These are phyloP conservation scores for Gliomastix tumulicola DNA, from an alignment of 2,329 filamentous ascomycete genomes.

Conservation along the genomic window DNA sequence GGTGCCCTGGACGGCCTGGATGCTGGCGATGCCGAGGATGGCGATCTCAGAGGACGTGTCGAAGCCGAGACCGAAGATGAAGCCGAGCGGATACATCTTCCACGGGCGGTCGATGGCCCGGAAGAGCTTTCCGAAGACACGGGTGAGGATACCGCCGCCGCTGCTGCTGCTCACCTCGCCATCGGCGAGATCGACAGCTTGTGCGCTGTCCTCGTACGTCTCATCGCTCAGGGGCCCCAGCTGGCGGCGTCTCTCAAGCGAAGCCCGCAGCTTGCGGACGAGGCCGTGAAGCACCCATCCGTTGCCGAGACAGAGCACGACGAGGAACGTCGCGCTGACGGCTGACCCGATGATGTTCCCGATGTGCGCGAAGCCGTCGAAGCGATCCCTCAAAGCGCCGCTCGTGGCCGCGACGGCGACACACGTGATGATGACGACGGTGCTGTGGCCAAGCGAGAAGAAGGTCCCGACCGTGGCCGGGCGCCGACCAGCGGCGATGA, in stretches of 20 bases:
- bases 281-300: conserved; percentile 78
- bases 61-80: conserved; percentile 88
- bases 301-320: conserved; percentile 78
- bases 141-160: conserved; percentile 70
- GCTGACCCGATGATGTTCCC: conserved; percentile 87
- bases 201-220: conserved; percentile 3
- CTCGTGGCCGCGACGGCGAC: conserved; percentile 88
- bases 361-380: conserved; percentile 70
- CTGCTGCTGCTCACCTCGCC: too few relatives aligned
- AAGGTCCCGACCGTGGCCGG: conserved; percentile 92
- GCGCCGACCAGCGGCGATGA: conserved; percentile 76
- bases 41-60: conserved; percentile 95
- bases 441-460: conserved; percentile 90
- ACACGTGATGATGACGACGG: conserved; percentile 85
- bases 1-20: conserved; percentile 80
- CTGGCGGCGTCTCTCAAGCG: conserved; percentile 36
- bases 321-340: conserved; percentile 75
- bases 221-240: conserved; percentile 16
- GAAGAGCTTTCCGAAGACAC: conserved; percentile 69
- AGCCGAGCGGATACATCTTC: conserved; percentile 93
- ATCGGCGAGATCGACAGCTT: conserved; percentile 31
- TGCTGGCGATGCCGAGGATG: conserved; percentile 79
- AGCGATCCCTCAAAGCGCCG: conserved; percentile 72
- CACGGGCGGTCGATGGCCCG: conserved; percentile 68
- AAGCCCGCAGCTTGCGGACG: conserved; percentile 56